phyloP scores from a whole-genome alignment of 805 yeast genomes.

The Maudiozyma turicensis region DNA sequence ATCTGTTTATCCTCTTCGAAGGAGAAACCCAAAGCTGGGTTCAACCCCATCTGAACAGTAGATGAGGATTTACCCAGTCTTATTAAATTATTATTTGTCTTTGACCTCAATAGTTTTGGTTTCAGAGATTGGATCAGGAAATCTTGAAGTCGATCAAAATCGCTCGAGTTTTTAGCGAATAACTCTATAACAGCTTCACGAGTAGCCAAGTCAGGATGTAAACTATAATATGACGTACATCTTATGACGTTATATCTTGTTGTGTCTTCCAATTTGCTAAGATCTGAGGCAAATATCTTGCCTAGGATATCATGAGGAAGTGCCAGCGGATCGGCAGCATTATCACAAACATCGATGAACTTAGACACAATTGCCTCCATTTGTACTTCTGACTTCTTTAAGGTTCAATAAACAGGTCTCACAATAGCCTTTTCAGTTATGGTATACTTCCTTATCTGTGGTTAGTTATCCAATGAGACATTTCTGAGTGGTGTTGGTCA shows the following conservation, averaged over 20 bases:
- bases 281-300: neutral
- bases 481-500: no score
- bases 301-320: neutral
- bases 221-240: neutral
- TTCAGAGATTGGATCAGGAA: conserved; percentile 2
- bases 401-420: neutral
- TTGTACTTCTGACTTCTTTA: neutral
- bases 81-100: neutral
- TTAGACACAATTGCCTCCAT: neutral
- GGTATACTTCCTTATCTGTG: no score
- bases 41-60: conserved; percentile 5
- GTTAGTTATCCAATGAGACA: no score
- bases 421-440: no score
- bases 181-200: neutral
- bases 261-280: neutral
- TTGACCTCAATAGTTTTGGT: conserved; percentile 7
- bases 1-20: conserved; percentile 15
- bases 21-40: conserved; percentile 11
- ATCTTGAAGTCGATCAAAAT: neutral
- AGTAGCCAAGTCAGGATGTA: neutral
- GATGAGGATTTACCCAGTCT: neutral
- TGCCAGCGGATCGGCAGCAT: neutral
- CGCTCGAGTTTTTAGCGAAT: neutral
- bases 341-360: neutral
- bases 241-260: neutral